Conservation (phyloP, 2,329 filamentous ascomycete species). For the Aureobasidium sp. region DNA sequence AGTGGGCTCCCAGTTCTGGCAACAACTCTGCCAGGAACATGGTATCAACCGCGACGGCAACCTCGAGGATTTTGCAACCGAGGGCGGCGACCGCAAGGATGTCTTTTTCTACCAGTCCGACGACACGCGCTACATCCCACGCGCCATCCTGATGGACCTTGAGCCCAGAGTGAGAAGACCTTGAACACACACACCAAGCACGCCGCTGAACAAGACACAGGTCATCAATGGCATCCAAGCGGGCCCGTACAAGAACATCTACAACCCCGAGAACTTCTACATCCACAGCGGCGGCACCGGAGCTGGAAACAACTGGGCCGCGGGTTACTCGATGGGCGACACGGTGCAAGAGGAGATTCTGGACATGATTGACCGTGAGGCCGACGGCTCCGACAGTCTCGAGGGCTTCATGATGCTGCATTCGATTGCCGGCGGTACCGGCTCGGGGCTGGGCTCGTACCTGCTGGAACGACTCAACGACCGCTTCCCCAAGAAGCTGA, state of each 20-base stretch:
- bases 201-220: conserved; percentile 36
- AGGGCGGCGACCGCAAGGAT: conserved; percentile 95
- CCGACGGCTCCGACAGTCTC: conserved; percentile 93
- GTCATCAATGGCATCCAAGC: conserved; percentile 86
- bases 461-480: conserved; percentile 94
- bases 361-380: conserved; percentile 98
- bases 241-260: conserved; percentile 94
- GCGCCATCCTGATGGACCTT: conserved; percentile 89
- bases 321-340: conserved; percentile 90
- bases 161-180: conserved; percentile 66
- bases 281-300: conserved; percentile 89
- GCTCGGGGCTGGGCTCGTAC: conserved; percentile 91
- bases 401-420: conserved; percentile 99
- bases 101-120: conserved; percentile 99
- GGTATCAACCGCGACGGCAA: conserved; percentile 97
- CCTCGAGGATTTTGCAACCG: conserved; percentile 93
- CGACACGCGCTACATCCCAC: conserved; percentile 95
- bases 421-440: conserved; percentile 94
- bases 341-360: conserved; percentile 92
- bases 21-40: conserved; percentile 95
- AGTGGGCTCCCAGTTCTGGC: conserved; percentile 99
- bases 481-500: conserved; percentile 96
- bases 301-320: conserved; percentile 97
- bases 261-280: conserved; percentile 99
- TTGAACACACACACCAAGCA: not conserved